These are phyloP conservation scores for Monosporascus sp. DNA, from an alignment of 2,329 filamentous ascomycete species.

Conservation along the genomic window DNA sequence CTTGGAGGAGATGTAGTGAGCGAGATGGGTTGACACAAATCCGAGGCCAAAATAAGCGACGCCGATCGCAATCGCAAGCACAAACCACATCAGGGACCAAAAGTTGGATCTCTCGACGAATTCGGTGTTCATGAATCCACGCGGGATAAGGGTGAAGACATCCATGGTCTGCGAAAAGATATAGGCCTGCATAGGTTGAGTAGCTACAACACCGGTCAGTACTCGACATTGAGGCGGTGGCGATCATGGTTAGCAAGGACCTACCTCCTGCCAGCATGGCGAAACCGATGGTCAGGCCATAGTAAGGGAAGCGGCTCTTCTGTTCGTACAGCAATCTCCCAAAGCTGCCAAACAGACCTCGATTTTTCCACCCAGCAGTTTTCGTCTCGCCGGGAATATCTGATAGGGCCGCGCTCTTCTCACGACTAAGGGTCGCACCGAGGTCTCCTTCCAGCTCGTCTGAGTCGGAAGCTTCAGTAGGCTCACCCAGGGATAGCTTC, in stretches of 20 bases:
- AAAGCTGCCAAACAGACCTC: conserved; percentile 46
- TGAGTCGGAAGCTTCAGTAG: conserved; percentile 30
- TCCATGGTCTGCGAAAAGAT: conserved; percentile 49
- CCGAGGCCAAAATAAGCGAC: conserved; percentile 47
- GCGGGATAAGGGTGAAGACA: conserved; percentile 36
- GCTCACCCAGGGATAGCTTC: conserved; percentile 48
- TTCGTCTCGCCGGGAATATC: conserved; percentile 19
- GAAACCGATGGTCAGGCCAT: conserved; percentile 43
- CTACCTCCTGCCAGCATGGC: conserved; percentile 32
- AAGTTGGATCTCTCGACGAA: conserved; percentile 38
- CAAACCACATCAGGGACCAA: conserved; percentile 62
- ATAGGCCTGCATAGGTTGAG: conserved; percentile 46
- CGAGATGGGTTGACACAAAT: conserved; percentile 38
- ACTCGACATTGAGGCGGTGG: too few species aligned
- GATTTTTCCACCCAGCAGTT: conserved; percentile 27
- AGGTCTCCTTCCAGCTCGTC: conserved; percentile 32
- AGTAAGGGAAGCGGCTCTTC: conserved; percentile 42
- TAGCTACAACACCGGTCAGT: conserved; percentile 26
- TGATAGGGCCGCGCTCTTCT: conserved; percentile 40
- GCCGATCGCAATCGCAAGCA: conserved; percentile 49
- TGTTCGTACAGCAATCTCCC: conserved; percentile 54
- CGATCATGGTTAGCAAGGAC: conserved; percentile 1
- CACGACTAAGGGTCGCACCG: conserved; percentile 32
- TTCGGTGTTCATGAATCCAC: conserved; percentile 29
- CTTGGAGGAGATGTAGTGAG: conserved; percentile 43